phyloP scores from a whole-genome alignment of 139 green algal genomes.

The Dunaliella primolecta region DNA sequence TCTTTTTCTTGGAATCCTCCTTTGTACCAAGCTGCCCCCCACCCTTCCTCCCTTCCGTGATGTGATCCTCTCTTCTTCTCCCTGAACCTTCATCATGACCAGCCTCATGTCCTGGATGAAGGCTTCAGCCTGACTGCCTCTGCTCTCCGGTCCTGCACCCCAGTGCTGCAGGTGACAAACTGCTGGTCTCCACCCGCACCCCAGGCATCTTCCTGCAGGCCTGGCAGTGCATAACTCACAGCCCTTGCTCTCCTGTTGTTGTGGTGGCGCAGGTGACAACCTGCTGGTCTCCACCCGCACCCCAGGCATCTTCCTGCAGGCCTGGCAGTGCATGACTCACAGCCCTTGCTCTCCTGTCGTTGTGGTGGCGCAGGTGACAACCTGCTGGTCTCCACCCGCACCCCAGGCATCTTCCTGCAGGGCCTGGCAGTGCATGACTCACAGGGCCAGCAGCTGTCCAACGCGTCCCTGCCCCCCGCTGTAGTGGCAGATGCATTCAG shows the following conservation, averaged over 20 bases:
- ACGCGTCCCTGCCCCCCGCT: slow-evolving; percentile 38
- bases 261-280: slow-evolving; percentile 29
- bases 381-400: slow-evolving; percentile 54
- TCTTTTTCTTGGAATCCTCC: no score
- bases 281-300: slow-evolving; percentile 58
- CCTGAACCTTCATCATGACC: no score
- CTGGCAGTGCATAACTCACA: slow-evolving; percentile 41
- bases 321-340: slow-evolving; percentile 33
- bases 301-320: slow-evolving; percentile 88
- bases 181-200: slow-evolving; percentile 58
- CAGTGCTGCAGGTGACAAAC: slow-evolving; percentile 31
- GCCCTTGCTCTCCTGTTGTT: background rate
- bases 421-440: slow-evolving; percentile 38
- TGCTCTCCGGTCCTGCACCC: background rate
- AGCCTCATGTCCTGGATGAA: no score
- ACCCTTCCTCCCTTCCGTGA: no score
- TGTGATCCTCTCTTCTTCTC: no score
- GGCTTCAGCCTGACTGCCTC: no score
- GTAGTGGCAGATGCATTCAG: slow-evolving; percentile 64
- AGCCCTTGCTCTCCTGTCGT: background rate
- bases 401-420: slow-evolving; percentile 87
- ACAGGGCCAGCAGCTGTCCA: slow-evolving; percentile 34
- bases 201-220: slow-evolving; percentile 89
- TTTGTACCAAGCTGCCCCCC: no score
- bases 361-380: slow-evolving; percentile 32